Conservation (phyloP, 148 eudicot genomes). For the Dysphania ambrosioides region DNA sequence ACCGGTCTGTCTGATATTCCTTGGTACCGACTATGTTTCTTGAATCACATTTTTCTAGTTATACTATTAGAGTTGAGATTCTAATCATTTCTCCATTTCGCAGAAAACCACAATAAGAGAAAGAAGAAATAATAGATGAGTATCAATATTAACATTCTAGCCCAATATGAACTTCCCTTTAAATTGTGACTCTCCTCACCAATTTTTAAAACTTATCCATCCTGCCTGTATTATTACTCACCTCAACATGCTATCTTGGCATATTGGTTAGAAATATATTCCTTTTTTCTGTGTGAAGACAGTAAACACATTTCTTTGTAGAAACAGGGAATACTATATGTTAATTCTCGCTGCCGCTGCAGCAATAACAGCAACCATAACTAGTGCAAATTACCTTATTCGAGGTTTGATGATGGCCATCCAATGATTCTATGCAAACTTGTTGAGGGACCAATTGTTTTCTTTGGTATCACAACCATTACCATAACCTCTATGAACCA, state of each 20-base stretch:
- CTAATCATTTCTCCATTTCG: not conserved
- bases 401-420: not conserved
- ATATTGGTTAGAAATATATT: not conserved
- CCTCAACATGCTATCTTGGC: not conserved
- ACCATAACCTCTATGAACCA: not conserved
- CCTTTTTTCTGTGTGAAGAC: not conserved
- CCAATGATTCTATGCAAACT: not conserved
- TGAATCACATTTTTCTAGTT: not conserved
- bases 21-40: slow-evolving; percentile 18
- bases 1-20: slow-evolving; percentile 54
- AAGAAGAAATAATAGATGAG: not conserved
- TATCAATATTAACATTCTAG: not conserved
- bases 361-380: not conserved
- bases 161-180: not conserved
- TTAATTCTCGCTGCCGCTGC: not conserved
- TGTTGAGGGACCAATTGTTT: not conserved
- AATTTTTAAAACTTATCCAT: not conserved
- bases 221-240: not conserved
- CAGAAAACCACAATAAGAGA: not conserved
- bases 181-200: not conserved
- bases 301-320: not conserved
- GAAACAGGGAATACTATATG: not conserved
- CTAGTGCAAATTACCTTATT: not conserved
- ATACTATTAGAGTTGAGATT: slow-evolving; percentile 4
- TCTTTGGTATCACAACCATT: too few relatives aligned